Percentiles rank a stretch among this genome's conserved stretches.
phyloP scores from a whole-genome alignment of 768 basidiomycete species.

The Cubamyces sp. region DNA sequence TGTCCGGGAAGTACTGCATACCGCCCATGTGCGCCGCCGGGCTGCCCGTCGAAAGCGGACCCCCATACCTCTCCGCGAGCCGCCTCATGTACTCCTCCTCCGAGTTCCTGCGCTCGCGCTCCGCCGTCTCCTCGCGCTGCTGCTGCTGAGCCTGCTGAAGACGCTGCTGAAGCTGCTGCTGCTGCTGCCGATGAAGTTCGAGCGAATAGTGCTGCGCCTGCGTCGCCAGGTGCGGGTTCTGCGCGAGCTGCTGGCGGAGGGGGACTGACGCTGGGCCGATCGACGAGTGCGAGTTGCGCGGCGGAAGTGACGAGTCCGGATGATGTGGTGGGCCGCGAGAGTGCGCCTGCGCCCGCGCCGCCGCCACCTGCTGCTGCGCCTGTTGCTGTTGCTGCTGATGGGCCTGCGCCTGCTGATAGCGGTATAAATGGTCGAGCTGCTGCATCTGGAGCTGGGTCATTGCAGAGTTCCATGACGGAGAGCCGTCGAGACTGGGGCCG shows the following conservation, averaged over 20 bases:
- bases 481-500: slow-evolving; percentile 79
- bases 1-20: slow-evolving; percentile 35
- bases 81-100: slow-evolving; percentile 44
- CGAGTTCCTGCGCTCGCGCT: slow-evolving; percentile 37
- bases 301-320: slow-evolving; percentile 39
- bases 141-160: slow-evolving; percentile 47
- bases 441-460: slow-evolving; percentile 59
- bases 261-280: slow-evolving; percentile 41
- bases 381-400: slow-evolving; percentile 39
- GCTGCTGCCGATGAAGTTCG: slow-evolving; percentile 51
- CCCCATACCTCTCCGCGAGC: slow-evolving; percentile 39
- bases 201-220: slow-evolving; percentile 46
- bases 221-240: slow-evolving; percentile 25
- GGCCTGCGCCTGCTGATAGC: slow-evolving; percentile 39
- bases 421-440: slow-evolving; percentile 53
- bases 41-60: slow-evolving; percentile 24
- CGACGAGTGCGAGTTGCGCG: slow-evolving; percentile 48
- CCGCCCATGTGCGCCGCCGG: slow-evolving; percentile 30
- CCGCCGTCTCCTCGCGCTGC: slow-evolving; percentile 39
- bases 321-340: slow-evolving; percentile 39
- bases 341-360: slow-evolving; percentile 20
- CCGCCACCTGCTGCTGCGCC: slow-evolving; percentile 11
- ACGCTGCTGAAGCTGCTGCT: slow-evolving; percentile 37
- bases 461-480: slow-evolving; percentile 89
- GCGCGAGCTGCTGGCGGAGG: slow-evolving; percentile 28